Base-by-base conservation (phyloP, 306 rosid genomes). In the Prunus armeniaca region DNA sequence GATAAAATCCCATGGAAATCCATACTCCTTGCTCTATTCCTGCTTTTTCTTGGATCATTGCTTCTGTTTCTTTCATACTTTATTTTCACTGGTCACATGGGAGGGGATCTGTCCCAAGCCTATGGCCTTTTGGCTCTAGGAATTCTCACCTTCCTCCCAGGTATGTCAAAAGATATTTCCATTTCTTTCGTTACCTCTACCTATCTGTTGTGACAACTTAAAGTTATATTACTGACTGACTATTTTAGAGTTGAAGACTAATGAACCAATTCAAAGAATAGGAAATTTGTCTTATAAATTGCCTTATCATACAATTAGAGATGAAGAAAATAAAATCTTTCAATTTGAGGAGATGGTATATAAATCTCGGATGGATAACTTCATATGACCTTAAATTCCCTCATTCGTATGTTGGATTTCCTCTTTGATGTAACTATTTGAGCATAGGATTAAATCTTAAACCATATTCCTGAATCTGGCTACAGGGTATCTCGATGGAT, bases 1-100 rank as follows among this genome's bases (percentile, higher is more conserved):
- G 97, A 96, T 50, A 96, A 62, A 83, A 83, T 96, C 82, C 99
- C 99, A 12, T 92, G 98, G 98, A 96, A 92, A 82, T 96, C 98
- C 85, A 89, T 96, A 67, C 86, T 68, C 57, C 97, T 92, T 70
- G 99, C 99, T 54, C 84, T 92, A 56, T 90, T 95, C 86, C 82
- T 95, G 47, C 84, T 95, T 46, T 71, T 83, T 76, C 92, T 95
- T 49, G 97, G 99, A 63, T 83, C 83, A 12, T 69, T 81, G 46
- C 97, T 96, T 83, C 82, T 96, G 71, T 85, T 96, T 68, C 95
- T 96, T 65, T 87, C 99, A 2, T 92, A 86, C 74, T 96, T 92
- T 84, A 84, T 92, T 84, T 88, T 88, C 81, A 83, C 90, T 1
- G 96, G 98, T 84, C 99, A 96, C 81, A 96, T 96, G 99, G 96